Conservation (phyloP, 2,329 filamentous ascomycete genomes). For the Arthrobotrys conoides region DNA sequence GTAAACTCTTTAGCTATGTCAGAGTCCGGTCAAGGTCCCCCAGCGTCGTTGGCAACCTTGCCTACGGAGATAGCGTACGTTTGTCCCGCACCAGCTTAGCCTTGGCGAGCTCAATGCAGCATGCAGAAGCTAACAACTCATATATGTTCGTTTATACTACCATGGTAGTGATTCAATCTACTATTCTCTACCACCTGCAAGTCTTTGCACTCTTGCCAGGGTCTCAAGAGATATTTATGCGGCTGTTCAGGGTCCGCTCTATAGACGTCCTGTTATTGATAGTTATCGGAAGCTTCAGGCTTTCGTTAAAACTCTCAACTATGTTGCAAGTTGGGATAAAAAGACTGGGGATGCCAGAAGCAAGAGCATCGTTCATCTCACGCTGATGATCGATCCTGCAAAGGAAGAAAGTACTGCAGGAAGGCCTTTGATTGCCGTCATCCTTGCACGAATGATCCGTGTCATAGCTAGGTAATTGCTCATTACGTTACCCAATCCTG, state of each 20-base stretch:
- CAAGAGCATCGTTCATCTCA: slow-evolving; percentile 62
- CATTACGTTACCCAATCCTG: background rate
- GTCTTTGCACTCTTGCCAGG: slow-evolving; percentile 61
- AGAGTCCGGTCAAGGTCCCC: slow-evolving; percentile 2
- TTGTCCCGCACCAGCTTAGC: slow-evolving; percentile 6
- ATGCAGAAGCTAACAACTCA: slow-evolving; percentile 16
- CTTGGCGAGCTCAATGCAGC: slow-evolving; percentile 33
- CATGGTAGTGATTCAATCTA: slow-evolving; percentile 62
- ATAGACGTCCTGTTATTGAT: slow-evolving; percentile 61
- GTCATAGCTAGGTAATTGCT: slow-evolving; percentile 61
- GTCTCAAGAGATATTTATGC: slow-evolving; percentile 63
- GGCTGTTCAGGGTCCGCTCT: slow-evolving; percentile 63
- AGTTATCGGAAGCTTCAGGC: slow-evolving; percentile 61
- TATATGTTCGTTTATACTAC: background rate
- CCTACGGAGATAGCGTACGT: slow-evolving; percentile 64
- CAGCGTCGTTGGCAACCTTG: slow-evolving; percentile 60
- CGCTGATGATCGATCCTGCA: slow-evolving; percentile 62
- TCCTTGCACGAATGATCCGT: slow-evolving; percentile 61
- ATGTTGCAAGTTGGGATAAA: slow-evolving; percentile 61
- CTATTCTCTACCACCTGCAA: slow-evolving; percentile 58
- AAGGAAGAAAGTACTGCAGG: slow-evolving; percentile 47
- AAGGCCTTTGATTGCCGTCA: slow-evolving; percentile 61
- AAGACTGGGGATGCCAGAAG: slow-evolving; percentile 61
- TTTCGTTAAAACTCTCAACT: slow-evolving; percentile 61
- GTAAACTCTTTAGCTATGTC: slow-evolving; percentile 27